A percentile compares a stretch with the other conserved stretches of the same genome.
phyloP scores from a whole-genome alignment of 768 basidiomycete genomes.

The Coprinopsis cinerea region DNA sequence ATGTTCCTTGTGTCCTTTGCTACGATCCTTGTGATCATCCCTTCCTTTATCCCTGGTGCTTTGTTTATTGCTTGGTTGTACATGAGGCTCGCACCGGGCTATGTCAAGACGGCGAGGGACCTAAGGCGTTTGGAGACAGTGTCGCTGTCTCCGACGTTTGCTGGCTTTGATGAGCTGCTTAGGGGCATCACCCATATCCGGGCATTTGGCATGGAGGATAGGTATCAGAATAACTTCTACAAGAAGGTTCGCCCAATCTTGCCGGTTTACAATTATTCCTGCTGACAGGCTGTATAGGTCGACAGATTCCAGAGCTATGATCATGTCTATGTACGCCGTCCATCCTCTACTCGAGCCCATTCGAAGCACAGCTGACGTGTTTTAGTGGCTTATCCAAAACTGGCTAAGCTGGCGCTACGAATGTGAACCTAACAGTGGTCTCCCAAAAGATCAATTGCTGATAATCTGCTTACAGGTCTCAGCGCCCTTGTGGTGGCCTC shows the following conservation, averaged over 20 bases:
- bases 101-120: constrained; percentile 59
- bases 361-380: constrained; percentile 14
- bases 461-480: constrained; percentile 34
- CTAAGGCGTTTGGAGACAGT: constrained; percentile 61
- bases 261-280: background rate
- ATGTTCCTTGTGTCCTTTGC: constrained; percentile 59
- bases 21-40: constrained; percentile 59
- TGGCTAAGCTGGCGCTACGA: constrained; percentile 77
- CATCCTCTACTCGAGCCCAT: constrained; percentile 7
- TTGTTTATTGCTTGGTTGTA: constrained; percentile 66
- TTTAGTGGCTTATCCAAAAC: constrained; percentile 59
- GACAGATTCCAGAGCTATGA: constrained; percentile 68
- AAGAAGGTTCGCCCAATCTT: constrained; percentile 31
- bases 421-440: constrained; percentile 32
- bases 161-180: constrained; percentile 67
- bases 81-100: constrained; percentile 54
- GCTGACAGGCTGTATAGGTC: constrained; percentile 28
- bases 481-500: constrained; percentile 67
- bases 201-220: constrained; percentile 64
- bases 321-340: constrained; percentile 59
- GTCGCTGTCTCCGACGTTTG: constrained; percentile 65
- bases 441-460: background rate
- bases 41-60: constrained; percentile 60
- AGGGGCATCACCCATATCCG: constrained; percentile 62
- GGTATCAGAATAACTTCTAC: constrained; percentile 64